Evolutionary conservation across 2,329 filamentous ascomycete species (phyloP), one percentile per base, ranked within the genome.

Genomic region (Claviceps spartinae): DNA sequence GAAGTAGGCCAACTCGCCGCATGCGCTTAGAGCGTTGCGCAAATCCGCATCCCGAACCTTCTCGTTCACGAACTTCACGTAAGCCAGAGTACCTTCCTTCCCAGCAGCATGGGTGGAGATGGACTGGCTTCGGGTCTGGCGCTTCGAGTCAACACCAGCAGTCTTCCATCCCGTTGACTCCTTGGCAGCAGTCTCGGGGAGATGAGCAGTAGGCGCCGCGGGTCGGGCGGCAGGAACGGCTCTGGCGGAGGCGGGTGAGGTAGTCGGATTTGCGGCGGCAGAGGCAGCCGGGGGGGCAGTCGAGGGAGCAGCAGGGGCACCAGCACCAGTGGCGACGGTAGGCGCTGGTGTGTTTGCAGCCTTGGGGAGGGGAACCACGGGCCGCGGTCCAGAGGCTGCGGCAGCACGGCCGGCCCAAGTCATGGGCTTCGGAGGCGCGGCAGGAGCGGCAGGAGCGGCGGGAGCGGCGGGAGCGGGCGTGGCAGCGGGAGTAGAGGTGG

Each of bases 51-150:
- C 78, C 64, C 87, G 79, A 50, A 98, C 83, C 71, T 89, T 90
- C 37, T 95, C 89, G 48, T 83, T 91, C 48, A 97, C 91, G 61
- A 91, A 95, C 76, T 95, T 95, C 69, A 98, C 88, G 69, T 96
- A 97, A 20, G 86, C 93, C 59, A 89, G 79, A 51, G 83, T 83
- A 56, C 81, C 81, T 56, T 91, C 85, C 62, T 88, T 85, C 62
- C 90, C 86, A 47, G 72, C 65, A n/a, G 72, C 68, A 26, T 75
- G 67, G 49, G 73, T 74, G 52, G 81, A 74, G 60, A 81, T 75
- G 51, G 82, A 79, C 67, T 86, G 84, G 49, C 79, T 79, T 57
- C 88, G 82, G 62, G 83, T 84, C 66, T 93, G 87, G 65, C 88
- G 83, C 76, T 93, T 93, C 61, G 85, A 85, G 68, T 95, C 86